Base-by-base conservation (phyloP, 2,329 filamentous ascomycete species). In the Ceratocystis eucalypticola region DNA sequence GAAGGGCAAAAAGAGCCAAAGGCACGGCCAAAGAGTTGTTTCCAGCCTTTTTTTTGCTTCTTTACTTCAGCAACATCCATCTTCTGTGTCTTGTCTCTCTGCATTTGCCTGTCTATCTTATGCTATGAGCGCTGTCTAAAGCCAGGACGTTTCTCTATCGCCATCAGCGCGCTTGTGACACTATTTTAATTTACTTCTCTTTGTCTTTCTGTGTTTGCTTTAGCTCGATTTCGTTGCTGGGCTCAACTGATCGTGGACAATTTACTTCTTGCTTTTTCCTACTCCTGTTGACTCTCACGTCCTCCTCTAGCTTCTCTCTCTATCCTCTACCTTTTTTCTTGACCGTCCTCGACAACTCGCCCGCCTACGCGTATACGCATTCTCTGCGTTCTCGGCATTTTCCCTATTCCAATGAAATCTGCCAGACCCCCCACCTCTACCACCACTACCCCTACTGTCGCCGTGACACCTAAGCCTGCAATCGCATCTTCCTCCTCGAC, bases 351-450 rank as follows among this genome's bases (percentile, higher is more conserved):
- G 50, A 53, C 48, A n/a, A 20, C 22, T 53, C 48, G 3, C n/a
- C n/a, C 48, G 22, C n/a, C 22, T 53, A 53, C 48, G 48, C 48
- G 48, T 53, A 53, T 25, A 20, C 48, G 10, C 22, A 6, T 25
- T 53, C 10, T 12, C n/a, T 25, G 48, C 22, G 22, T 53, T 20
- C 48, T 53, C 48, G 15, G 8, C n/a, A n/a, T 12, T 30, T 8
- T 55, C 15, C 2, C 12, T 17, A 33, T 59, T 37, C 41, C 71
- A 48, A 85, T 85, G 82, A 85, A 82, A 75, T 80, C 81, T 59
- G 79, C 80, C 62, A 84, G 82, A 71, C 75, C 77, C 33, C 72
- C 77, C 67, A 73, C 77, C 45, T 72, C 72, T 62, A 61, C 65
- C 12, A 28, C 62, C 41, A 75, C 77, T 30, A 72, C 77, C 66